phyloP scores from a whole-genome alignment of 1,284 basidiomycete species.

The Ceratobasidium sp. region DNA sequence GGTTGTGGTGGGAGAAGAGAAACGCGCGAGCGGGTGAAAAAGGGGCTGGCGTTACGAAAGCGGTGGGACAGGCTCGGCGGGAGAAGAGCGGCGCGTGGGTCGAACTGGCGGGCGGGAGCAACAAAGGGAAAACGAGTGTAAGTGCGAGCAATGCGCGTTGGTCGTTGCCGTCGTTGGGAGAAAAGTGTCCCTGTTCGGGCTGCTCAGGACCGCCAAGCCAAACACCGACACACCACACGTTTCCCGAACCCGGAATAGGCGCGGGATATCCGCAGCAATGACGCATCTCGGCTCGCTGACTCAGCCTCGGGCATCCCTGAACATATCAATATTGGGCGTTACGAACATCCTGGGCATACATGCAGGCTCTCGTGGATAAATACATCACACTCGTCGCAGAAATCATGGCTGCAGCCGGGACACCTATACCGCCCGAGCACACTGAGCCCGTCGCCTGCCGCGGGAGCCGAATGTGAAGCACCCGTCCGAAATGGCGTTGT shows the following conservation, averaged over 20 bases:
- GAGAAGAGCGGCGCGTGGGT: constrained; percentile 4
- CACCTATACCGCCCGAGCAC: constrained; percentile 83
- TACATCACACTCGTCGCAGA: constrained; percentile 80
- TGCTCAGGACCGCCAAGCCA: constrained; percentile 22
- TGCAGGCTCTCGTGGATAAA: constrained; percentile 80
- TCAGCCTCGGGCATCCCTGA: constrained; percentile 2
- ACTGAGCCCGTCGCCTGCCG: constrained; percentile 70
- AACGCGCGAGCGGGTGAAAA: constrained; percentile 19
- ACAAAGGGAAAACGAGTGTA: constrained; percentile 39
- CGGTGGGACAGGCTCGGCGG: neutral
- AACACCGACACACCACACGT: neutral
- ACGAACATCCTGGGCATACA: constrained; percentile 66
- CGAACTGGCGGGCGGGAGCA: constrained; percentile 1
- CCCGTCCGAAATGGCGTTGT: constrained; percentile 67
- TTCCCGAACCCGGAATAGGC: constrained; percentile 7
- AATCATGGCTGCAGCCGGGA: constrained; percentile 63
- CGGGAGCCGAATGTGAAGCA: constrained; percentile 48
- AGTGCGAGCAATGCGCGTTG: constrained; percentile 26
- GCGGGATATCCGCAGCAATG: neutral
- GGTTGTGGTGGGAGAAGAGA: neutral
- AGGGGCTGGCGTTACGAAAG: constrained; percentile 34
- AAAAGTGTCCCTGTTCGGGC: constrained; percentile 5
- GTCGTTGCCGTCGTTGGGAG: constrained; percentile 39
- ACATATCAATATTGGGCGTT: neutral
- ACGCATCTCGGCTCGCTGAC: constrained; percentile 14